A percentile compares a stretch with the other conserved stretches of the same genome.
Evolutionary conservation across 345 rosid species (phyloP).

Genomic region (Crucihimalaya himalaica): DNA sequence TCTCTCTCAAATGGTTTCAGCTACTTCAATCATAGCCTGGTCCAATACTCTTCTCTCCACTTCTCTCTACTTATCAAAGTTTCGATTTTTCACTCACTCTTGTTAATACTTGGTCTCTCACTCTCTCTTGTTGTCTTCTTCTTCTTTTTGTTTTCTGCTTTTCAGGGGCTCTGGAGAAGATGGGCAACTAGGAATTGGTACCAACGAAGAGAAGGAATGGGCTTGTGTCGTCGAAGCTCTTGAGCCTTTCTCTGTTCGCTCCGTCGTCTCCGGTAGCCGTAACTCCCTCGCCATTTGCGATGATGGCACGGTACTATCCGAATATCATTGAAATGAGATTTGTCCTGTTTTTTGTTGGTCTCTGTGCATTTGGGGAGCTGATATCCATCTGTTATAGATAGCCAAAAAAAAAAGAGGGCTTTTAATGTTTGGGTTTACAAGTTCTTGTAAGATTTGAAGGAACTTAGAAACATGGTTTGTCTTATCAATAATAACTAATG

Average conservation of each 20-base stretch:
- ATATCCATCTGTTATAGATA: background rate
- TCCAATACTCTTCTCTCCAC: slow-evolving; percentile 22
- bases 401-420: background rate
- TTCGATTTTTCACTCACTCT: slow-evolving; percentile 28
- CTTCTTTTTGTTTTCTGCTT: background rate
- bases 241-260: slow-evolving; percentile 64
- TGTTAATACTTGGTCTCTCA: background rate
- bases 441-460: slow-evolving; percentile 1
- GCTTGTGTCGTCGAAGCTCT: slow-evolving; percentile 78
- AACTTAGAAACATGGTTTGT: slow-evolving; percentile 10
- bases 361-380: background rate
- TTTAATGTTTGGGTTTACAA: background rate
- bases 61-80: slow-evolving; percentile 14
- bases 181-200: slow-evolving; percentile 91
- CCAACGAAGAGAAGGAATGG: slow-evolving; percentile 80
- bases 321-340: background rate
- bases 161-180: slow-evolving; percentile 98
- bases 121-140: slow-evolving; percentile 9
- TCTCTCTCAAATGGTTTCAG: slow-evolving; percentile 42
- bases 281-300: slow-evolving; percentile 98
- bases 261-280: slow-evolving; percentile 95
- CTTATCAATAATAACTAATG: background rate
- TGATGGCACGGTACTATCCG: slow-evolving; percentile 68
- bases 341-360: slow-evolving; percentile 15
- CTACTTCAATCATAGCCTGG: slow-evolving; percentile 57